A percentile compares a stretch with the other conserved stretches of the same genome.
These are phyloP conservation scores for Coniosporium tulheliwenetii DNA, from an alignment of 2,329 filamentous ascomycete genomes.

Conservation along the genomic window DNA sequence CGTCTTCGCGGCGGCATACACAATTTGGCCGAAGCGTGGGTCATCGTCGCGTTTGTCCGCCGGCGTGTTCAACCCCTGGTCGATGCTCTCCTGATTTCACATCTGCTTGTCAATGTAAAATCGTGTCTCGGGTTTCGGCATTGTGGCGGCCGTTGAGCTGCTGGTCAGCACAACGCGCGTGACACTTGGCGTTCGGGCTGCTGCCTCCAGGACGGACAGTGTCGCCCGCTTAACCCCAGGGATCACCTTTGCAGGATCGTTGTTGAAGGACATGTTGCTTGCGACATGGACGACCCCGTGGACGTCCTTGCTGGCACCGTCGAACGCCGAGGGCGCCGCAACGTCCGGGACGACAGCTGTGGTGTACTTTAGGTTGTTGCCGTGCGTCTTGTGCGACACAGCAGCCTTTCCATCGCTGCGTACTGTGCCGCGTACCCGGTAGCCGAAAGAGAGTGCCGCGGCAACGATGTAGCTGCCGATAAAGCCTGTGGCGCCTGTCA, in stretches of 20 bases:
- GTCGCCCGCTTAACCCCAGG: constrained; percentile 19
- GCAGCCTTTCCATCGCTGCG: too few species aligned
- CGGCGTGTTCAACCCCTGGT: constrained; percentile 17
- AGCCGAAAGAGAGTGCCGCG: too few species aligned
- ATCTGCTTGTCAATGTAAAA: constrained; percentile 17
- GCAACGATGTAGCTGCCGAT: too few species aligned
- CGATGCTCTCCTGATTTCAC: constrained; percentile 21
- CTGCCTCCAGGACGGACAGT: constrained; percentile 24
- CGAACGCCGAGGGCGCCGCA: too few species aligned
- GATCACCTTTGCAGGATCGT: constrained; percentile 29
- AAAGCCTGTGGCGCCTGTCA: too few species aligned
- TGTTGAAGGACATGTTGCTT: constrained; percentile 20
- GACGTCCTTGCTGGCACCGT: too few species aligned
- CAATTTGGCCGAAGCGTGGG: constrained; percentile 8
- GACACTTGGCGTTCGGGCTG: constrained; percentile 22
- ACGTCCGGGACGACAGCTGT: too few species aligned
- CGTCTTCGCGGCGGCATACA: constrained; percentile 32
- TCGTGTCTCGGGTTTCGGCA: constrained; percentile 18
- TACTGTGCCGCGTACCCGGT: too few species aligned
- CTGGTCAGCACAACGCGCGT: constrained; percentile 29
- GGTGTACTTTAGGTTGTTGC: too few species aligned
- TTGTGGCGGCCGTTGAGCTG: constrained; percentile 18
- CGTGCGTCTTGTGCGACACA: too few species aligned
- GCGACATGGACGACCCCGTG: constrained; percentile 31
- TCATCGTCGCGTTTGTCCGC: constrained; percentile 9